Base-by-base conservation (phyloP, 1,284 basidiomycete species). In the Boletus subluridellus region DNA sequence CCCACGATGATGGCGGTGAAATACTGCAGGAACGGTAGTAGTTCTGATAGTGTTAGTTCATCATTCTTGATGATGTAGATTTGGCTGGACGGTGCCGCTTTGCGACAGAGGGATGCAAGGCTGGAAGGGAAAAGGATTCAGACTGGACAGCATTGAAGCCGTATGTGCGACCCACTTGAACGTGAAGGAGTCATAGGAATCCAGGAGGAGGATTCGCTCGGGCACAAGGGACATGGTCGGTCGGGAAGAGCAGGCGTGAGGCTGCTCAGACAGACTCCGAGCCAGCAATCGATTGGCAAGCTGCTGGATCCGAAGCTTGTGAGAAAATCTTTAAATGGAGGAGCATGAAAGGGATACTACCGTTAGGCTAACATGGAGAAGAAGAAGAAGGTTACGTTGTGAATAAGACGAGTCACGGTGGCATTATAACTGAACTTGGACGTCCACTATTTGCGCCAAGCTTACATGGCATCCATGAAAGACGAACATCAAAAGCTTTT, bases 151-250 rank as follows among this genome's bases (percentile, higher is more conserved):
- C 32, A 12, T 24, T 35, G 21, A 9, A 59, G 30, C 15, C 28
- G 2, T 21, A 35, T 24, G 12, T 12, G 24, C 0, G n/a, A 78
- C 86, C 57, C 58, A 91, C 89, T 93, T 94, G 81, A 84, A 82
- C 9, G 90, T 90, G 74, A 93, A 94, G 0, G 90, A 92, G 72
- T 94, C 92, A 64, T 92, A 90, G 5, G 89, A 91, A 70, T 93
- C 91, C 42, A 94, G 79, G 48, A 94, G 77, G 37, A 93, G 77
- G 42, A 92, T 76, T 55, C 78, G 75, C 42, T 71, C 69, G 1
- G 60, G 52, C 12, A 44, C 59, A 37, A 49, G 37, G 32, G 63
- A 56, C 69, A 70, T 73, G 60, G 52, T 45, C 14, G 8, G 28
- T 46, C 28, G 46, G 37, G 50, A 50, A 55, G 24, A 15, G 21